Base-by-base conservation (phyloP, 192 early-diverging fungal genomes). In the Umbelopsis sp. region DNA sequence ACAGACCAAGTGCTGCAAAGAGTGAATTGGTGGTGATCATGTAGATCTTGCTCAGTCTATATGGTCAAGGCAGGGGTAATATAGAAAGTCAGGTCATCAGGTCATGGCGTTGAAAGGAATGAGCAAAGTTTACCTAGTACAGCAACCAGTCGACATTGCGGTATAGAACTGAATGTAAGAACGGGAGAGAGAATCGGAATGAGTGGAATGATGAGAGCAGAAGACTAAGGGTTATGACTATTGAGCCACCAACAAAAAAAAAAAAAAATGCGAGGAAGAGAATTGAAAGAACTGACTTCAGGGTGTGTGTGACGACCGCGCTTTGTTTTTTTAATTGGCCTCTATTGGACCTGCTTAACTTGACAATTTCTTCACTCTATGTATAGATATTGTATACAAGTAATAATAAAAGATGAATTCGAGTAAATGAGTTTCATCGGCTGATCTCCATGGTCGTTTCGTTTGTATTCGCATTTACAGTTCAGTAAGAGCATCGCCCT, bases 21-120 rank as follows among this genome's bases (percentile, higher is more conserved):
- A 77, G 75, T 21, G 68, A 24, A 45, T 77, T 77, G 45, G 75
- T 72, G 20, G 56, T 36, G 34, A 77, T 44, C 29, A 72, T 54
- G 50, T 77, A 77, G 45, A 66, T 34, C 43, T 72, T 77, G 45
- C 75, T 69, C 67, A 77, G 52, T 69, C 75, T 77, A 68, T 21
- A 47, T n/a, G n/a, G n/a, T n/a, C n/a, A n/a, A n/a, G n/a, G n/a
- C 41, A 49, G 41, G 24, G 41, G 32, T 54, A 54, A n/a, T n/a
- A n/a, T n/a, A n/a, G n/a, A n/a, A 44, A 71, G 44, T 32, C 38
- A 71, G 36, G 36, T 62, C 10, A 62, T 29, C 31, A 62, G 20
- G 31, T 34, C 20, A 17, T 17, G 16, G 47, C 16, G 47, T 17
- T 32, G 56, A 17, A 31, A 4, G 26, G 31, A 12, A 62, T 62